Evolutionary conservation across 768 basidiomycete species (phyloP).

Genomic region (Rhodosporidiobolus odoratus): DNA sequence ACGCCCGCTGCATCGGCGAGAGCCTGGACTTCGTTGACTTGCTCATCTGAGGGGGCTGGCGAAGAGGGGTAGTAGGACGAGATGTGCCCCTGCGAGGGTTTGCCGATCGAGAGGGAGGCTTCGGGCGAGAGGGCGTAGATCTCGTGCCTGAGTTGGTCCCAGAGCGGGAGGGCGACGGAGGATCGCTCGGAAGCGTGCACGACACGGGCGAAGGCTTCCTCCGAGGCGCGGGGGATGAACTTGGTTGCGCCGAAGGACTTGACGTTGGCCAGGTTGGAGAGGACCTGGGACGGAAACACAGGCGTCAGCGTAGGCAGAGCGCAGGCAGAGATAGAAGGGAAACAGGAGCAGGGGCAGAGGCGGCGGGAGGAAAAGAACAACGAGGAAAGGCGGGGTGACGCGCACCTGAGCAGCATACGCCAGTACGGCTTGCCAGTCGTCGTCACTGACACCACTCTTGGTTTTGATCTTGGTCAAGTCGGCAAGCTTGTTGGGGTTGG

Average conservation of each 20-base stretch:
- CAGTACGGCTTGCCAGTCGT: slow-evolving; percentile 65
- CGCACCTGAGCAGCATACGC: slow-evolving; percentile 68
- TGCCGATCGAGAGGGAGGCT: slow-evolving; percentile 67
- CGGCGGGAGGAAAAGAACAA: too few relatives aligned
- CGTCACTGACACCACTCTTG: slow-evolving; percentile 54
- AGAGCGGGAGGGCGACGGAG: slow-evolving; percentile 56
- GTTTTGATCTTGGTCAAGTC: slow-evolving; percentile 57
- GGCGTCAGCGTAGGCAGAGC: neutral
- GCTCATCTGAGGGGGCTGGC: slow-evolving; percentile 60
- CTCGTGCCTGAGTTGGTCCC: slow-evolving; percentile 68
- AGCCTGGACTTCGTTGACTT: slow-evolving; percentile 68
- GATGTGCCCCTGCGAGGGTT: slow-evolving; percentile 63
- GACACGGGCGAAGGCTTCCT: slow-evolving; percentile 60
- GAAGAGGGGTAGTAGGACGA: slow-evolving; percentile 82
- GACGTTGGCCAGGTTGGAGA: slow-evolving; percentile 57
- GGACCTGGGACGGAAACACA: slow-evolving; percentile 44
- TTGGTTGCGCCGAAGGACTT: slow-evolving; percentile 76
- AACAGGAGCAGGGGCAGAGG: too few relatives aligned
- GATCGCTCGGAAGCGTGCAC: slow-evolving; percentile 61
- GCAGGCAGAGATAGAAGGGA: neutral
- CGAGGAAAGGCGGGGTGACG: slow-evolving; percentile 4
- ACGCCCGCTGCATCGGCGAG: slow-evolving; percentile 70
- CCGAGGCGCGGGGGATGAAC: slow-evolving; percentile 66
- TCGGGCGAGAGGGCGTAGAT: slow-evolving; percentile 68
- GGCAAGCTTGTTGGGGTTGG: slow-evolving; percentile 20